phyloP scores from a whole-genome alignment of 768 basidiomycete genomes.

The Termitomyces sp. region DNA sequence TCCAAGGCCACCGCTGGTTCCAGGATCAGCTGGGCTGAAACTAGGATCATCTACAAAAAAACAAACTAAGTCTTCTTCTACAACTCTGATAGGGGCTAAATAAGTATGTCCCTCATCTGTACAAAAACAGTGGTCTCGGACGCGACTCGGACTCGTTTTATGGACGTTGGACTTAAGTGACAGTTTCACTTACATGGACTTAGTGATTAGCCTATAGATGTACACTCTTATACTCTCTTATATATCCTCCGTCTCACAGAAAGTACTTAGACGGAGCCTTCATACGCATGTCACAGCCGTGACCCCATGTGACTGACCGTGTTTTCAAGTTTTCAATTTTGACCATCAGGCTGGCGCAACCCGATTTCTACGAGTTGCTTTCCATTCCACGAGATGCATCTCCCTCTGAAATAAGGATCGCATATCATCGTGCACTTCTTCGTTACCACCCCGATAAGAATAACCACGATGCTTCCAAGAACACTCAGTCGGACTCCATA shows the following conservation, averaged over 20 bases:
- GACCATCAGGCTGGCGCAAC: slow-evolving; percentile 6
- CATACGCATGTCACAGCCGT: not conserved
- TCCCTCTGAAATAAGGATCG: slow-evolving; percentile 58
- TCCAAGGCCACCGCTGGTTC: slow-evolving; percentile 26
- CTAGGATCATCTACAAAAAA: not conserved
- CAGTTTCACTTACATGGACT: no score
- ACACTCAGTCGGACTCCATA: slow-evolving; percentile 19
- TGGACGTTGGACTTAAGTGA: not conserved
- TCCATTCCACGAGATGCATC: slow-evolving; percentile 49
- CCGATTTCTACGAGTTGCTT: slow-evolving; percentile 64
- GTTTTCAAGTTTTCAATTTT: slow-evolving; percentile 6
- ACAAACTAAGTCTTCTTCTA: no score
- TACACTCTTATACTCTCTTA: no score
- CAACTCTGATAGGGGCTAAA: not conserved
- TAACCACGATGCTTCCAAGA: slow-evolving; percentile 1
- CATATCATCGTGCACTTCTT: slow-evolving; percentile 66
- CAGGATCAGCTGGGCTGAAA: slow-evolving; percentile 21
- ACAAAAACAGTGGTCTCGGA: not conserved
- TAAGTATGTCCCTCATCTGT: no score
- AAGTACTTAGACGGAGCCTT: no score
- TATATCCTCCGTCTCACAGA: no score
- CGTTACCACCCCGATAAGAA: slow-evolving; percentile 57
- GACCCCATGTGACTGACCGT: not conserved
- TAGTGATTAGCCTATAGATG: no score
- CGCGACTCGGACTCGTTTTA: not conserved